These are phyloP conservation scores for Fraxinus excelsior DNA, from an alignment of 257 asterid genomes.

Conservation along the genomic window DNA sequence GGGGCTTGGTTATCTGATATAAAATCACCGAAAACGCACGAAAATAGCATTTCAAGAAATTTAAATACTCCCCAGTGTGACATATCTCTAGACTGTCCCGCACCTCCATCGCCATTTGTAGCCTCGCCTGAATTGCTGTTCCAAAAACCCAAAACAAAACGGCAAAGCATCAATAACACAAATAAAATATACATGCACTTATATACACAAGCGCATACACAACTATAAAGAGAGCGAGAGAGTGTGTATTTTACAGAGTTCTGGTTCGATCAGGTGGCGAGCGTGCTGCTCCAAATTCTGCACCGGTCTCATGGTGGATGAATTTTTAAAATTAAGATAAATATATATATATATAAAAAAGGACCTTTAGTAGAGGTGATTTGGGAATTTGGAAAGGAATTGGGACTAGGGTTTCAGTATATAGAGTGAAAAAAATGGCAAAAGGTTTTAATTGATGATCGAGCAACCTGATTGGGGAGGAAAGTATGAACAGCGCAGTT, in stretches of 20 bases:
- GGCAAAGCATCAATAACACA: conserved; percentile 12
- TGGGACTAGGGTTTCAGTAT: conserved; percentile 40
- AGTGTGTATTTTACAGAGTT: conserved; percentile 54
- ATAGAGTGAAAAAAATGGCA: conserved; percentile 16
- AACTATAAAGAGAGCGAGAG: conserved; percentile 1
- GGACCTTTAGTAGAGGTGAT: not conserved
- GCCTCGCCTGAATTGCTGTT: conserved; percentile 83
- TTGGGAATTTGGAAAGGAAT: conserved; percentile 3
- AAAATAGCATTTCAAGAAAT: conserved; percentile 86
- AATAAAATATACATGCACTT: not conserved
- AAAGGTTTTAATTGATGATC: conserved; percentile 25
- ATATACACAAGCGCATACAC: not conserved
- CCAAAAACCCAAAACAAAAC: conserved; percentile 1
- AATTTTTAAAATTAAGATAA: conserved; percentile 19
- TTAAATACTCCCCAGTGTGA: conserved; percentile 97
- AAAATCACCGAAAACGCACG: conserved; percentile 82
- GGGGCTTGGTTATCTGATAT: conserved; percentile 83
- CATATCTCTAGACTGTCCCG: conserved; percentile 98
- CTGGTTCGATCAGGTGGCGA: conserved; percentile 73
- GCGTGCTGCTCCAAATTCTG: conserved; percentile 96
- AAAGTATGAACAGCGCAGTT: conserved; percentile 1
- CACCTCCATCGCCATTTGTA: conserved; percentile 98
- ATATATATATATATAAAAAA: not conserved
- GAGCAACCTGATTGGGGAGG: conserved; percentile 3
- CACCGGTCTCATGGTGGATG: conserved; percentile 74